Base-by-base conservation (phyloP, 129 eudicot genomes). In the Flaveria sonorensis region DNA sequence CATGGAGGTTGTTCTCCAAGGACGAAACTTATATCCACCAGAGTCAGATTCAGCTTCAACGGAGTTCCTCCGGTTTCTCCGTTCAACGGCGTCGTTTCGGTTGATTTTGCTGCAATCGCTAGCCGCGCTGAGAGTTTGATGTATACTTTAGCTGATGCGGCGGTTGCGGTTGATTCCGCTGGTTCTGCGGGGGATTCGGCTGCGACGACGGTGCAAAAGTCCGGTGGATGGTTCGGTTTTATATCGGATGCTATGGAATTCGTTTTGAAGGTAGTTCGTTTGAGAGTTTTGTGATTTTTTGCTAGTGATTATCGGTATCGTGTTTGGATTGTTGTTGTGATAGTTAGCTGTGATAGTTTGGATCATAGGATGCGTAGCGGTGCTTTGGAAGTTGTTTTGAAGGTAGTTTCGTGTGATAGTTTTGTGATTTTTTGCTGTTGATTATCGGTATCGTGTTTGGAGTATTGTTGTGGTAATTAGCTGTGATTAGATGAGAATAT, bases 201-300 rank as follows among this genome's bases (percentile, higher is more conserved):
- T 30, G 26, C 80, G 30, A 77, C 90, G 24, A 74, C 90, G 15
- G 89, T 69, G 18, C 93, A 87, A 85, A 95, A 92, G 76, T 80
- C 81, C 55, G 96, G 96, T 0, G 97, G 99, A 3, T 95, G 99
- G 99, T 95, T 95, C 57, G 97, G 88, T 3, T 95, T 95, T 74
- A 95, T 95, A 16, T 91, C 99, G 3, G 99, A 95, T 28, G 97
- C 94, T 68, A 91, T 95, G 99, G 99, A 95, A 86, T 91, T 89
- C 60, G 99, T 95, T n/a, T 76, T 92, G 66, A 95, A 95, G 96
- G 99, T 92, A 45, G 74, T 19, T 72, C 8, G 1, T 10, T 13
- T 52, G 40, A 5, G 40, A 36, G 40, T 36, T 36, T 36, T 36
- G 40, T 36, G 39, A 30, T 4, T 30, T 36, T 36, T 36, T 36